phyloP scores from a whole-genome alignment of 805 yeast species.

The Candida boleticola region DNA sequence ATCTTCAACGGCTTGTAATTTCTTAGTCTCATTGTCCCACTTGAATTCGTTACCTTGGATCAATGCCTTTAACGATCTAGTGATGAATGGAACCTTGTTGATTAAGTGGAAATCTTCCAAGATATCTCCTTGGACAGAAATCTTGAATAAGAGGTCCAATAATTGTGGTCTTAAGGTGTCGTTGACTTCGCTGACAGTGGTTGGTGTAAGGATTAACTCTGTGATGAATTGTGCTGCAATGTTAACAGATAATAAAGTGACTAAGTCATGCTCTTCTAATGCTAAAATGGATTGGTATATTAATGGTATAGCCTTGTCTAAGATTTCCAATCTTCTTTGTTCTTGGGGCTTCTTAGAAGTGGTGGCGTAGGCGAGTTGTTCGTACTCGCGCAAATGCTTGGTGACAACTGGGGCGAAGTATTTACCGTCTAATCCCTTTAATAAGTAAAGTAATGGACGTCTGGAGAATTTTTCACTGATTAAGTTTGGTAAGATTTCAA shows the following conservation, averaged over 20 bases:
- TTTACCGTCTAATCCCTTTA: constrained; percentile 76
- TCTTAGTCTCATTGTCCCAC: constrained; percentile 45
- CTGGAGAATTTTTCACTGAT: constrained; percentile 75
- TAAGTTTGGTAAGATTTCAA: constrained; percentile 51
- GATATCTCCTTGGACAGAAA: constrained; percentile 62
- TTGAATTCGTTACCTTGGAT: constrained; percentile 88
- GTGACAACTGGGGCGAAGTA: constrained; percentile 72
- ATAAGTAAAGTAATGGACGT: constrained; percentile 81
- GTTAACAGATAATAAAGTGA: constrained; percentile 53
- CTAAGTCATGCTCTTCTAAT: constrained; percentile 24
- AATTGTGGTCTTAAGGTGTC: constrained; percentile 43
- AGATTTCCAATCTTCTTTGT: constrained; percentile 69
- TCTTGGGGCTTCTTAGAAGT: constrained; percentile 86
- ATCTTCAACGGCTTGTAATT: constrained; percentile 45
- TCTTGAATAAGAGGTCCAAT: constrained; percentile 54
- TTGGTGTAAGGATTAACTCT: constrained; percentile 45
- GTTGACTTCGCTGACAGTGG: constrained; percentile 34
- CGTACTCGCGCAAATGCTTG: constrained; percentile 59
- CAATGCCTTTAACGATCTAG: constrained; percentile 70
- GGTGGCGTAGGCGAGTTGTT: constrained; percentile 50
- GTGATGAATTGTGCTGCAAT: constrained; percentile 81
- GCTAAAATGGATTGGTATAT: constrained; percentile 57
- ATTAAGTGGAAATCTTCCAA: constrained; percentile 65
- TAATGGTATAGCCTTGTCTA: constrained; percentile 61
- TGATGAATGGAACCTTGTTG: constrained; percentile 63